phyloP scores from a whole-genome alignment of 305 asterid species.

The Andrographis paniculata region DNA sequence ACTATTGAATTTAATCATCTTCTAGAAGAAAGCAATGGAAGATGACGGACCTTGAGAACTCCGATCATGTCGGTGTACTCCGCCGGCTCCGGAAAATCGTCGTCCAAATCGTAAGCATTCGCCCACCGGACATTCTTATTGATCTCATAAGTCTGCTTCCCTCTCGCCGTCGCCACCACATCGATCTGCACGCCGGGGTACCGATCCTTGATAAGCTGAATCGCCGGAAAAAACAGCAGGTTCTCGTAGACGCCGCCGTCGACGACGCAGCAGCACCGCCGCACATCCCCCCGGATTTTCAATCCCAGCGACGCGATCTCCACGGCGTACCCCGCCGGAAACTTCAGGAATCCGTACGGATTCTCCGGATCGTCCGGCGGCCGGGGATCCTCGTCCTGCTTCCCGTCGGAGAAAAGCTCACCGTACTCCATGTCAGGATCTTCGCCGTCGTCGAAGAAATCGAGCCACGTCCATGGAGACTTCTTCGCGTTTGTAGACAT shows the following conservation, averaged over 20 bases:
- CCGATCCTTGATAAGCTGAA: slow-evolving; percentile 76
- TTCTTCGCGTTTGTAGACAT: slow-evolving; percentile 29
- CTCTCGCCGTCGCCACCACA: slow-evolving; percentile 48
- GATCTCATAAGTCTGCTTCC: slow-evolving; percentile 65
- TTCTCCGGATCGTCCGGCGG: slow-evolving; percentile 72
- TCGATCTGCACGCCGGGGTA: slow-evolving; percentile 82
- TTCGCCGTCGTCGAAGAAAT: slow-evolving; percentile 69
- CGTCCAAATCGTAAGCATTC: slow-evolving; percentile 51
- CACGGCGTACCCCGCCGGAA: slow-evolving; percentile 62
- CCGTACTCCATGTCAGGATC: slow-evolving; percentile 81
- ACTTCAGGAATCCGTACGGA: slow-evolving; percentile 77
- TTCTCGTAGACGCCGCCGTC: slow-evolving; percentile 86
- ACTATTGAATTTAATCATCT: no score
- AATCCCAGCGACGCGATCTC: slow-evolving; percentile 65
- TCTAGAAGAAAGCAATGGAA: background rate
- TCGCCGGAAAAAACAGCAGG: slow-evolving; percentile 59
- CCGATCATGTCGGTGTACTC: slow-evolving; percentile 69
- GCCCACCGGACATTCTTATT: slow-evolving; percentile 86
- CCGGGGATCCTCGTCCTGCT: slow-evolving; percentile 80
- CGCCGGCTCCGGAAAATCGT: slow-evolving; percentile 60
- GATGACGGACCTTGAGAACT: slow-evolving; percentile 47
- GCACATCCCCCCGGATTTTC: slow-evolving; percentile 68
- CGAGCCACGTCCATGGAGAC: slow-evolving; percentile 66
- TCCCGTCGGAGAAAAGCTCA: slow-evolving; percentile 48
- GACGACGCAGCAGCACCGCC: slow-evolving; percentile 70